Evolutionary conservation across 1,284 basidiomycete genomes (phyloP).

Genomic region (Rhodotorula sp.): DNA sequence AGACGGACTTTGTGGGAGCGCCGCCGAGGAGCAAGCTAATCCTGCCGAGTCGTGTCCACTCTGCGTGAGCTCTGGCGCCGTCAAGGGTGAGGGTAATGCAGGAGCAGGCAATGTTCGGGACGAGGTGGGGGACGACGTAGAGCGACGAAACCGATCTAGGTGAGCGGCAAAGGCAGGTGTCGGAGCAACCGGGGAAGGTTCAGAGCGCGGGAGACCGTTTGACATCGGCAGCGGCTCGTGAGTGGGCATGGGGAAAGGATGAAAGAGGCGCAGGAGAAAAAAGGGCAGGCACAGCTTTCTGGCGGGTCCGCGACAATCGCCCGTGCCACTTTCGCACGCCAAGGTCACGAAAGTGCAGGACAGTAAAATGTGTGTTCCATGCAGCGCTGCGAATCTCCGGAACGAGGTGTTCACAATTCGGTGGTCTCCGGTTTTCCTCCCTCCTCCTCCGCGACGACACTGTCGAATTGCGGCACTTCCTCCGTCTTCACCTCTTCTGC

Average conservation of each 20-base stretch:
- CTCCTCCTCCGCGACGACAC: no score
- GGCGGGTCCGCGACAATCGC: no score
- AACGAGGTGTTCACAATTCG: no score
- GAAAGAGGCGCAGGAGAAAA: no score
- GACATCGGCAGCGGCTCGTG: background rate
- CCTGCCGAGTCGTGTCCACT: background rate
- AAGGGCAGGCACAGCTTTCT: no score
- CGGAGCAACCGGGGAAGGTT: background rate
- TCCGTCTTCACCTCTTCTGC: background rate
- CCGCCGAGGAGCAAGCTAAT: no score
- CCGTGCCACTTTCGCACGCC: no score
- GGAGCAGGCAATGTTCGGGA: background rate
- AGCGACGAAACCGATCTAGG: background rate
- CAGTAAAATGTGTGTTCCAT: no score
- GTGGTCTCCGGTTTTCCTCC: no score
- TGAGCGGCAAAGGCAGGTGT: background rate
- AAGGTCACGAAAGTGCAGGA: no score
- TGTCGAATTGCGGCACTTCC: background rate
- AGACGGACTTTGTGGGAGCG: no score
- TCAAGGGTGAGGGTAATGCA: background rate
- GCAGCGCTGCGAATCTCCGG: no score
- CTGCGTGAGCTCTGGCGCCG: background rate
- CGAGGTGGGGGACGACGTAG: background rate
- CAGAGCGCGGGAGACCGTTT: background rate
- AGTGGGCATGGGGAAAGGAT: background rate